These are phyloP conservation scores for Claviceps quebecensis DNA, from an alignment of 2,329 filamentous ascomycete genomes.

Conservation along the genomic window DNA sequence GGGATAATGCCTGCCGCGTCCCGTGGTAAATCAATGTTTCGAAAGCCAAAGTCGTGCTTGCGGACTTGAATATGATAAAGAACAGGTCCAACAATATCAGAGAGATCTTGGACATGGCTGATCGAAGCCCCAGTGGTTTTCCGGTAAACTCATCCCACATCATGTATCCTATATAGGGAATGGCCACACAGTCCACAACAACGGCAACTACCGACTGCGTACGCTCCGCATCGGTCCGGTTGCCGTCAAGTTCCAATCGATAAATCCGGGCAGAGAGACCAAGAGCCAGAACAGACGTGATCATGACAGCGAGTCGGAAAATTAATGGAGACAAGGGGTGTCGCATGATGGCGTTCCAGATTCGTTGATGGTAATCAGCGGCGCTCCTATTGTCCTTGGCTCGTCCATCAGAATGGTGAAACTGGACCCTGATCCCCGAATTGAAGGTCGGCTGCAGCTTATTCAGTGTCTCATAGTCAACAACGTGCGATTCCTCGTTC, in stretches of 20 bases:
- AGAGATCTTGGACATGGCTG: constrained; percentile 70
- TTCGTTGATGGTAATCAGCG: constrained; percentile 32
- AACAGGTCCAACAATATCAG: constrained; percentile 85
- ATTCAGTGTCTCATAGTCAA: constrained; percentile 31
- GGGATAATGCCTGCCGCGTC: constrained; percentile 15
- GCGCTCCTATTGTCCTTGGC: constrained; percentile 15
- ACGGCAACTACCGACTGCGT: constrained; percentile 80
- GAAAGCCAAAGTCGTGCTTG: constrained; percentile 82
- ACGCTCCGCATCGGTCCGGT: constrained; percentile 36
- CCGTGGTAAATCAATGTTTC: constrained; percentile 56
- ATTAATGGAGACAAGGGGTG: constrained; percentile 76
- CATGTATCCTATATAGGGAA: constrained; percentile 86
- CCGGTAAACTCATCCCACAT: constrained; percentile 94
- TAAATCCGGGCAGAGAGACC: constrained; percentile 66
- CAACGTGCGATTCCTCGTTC: constrained; percentile 33
- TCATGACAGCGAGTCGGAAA: constrained; percentile 69
- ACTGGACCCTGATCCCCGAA: constrained; percentile 19
- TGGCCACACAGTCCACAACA: constrained; percentile 72
- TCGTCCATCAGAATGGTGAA: constrained; percentile 14
- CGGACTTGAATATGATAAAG: constrained; percentile 95
- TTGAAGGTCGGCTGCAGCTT: constrained; percentile 35
- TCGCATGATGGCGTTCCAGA: constrained; percentile 57
- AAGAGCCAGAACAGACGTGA: constrained; percentile 70
- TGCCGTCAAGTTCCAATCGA: constrained; percentile 35
- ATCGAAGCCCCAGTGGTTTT: constrained; percentile 78